These are phyloP conservation scores for Thalassiosira gravida DNA, from an alignment of 352 stramenopile genomes.

Conservation along the genomic window DNA sequence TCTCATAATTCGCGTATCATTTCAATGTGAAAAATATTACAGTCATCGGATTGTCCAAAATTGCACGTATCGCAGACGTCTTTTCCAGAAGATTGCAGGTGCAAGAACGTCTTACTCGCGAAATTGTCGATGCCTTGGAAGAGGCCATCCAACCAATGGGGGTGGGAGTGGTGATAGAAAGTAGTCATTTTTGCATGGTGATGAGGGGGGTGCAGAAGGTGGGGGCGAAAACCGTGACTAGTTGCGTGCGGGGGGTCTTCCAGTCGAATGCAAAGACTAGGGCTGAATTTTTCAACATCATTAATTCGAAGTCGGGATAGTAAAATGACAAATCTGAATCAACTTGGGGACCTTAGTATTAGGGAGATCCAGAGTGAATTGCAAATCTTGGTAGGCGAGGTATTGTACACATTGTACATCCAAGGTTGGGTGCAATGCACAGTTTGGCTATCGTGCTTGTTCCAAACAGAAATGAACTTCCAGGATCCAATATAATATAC, in stretches of 20 bases:
- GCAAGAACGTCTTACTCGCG: constrained; percentile 97
- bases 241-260: too few relatives aligned
- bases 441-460: too few relatives aligned
- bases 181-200: constrained; percentile 99
- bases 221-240: constrained; percentile 94
- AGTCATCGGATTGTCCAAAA: constrained; percentile 97
- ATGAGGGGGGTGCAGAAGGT: constrained; percentile 99
- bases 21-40: constrained; percentile 47
- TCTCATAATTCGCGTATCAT: too few relatives aligned
- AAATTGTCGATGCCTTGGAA: constrained; percentile 98
- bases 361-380: too few relatives aligned
- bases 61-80: constrained; percentile 96
- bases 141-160: constrained; percentile 94
- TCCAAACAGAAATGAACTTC: too few relatives aligned
- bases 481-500: too few relatives aligned
- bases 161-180: constrained; percentile 96
- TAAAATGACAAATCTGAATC: too few relatives aligned
- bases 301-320: constrained; percentile 57
- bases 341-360: too few relatives aligned
- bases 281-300: constrained; percentile 89
- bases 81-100: constrained; percentile 96
- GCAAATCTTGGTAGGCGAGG: too few relatives aligned
- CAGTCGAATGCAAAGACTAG: constrained; percentile 89
- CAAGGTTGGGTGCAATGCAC: too few relatives aligned
- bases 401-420: too few relatives aligned